Conservation (phyloP, 306 rosid species). For the Rosa rugosa region DNA sequence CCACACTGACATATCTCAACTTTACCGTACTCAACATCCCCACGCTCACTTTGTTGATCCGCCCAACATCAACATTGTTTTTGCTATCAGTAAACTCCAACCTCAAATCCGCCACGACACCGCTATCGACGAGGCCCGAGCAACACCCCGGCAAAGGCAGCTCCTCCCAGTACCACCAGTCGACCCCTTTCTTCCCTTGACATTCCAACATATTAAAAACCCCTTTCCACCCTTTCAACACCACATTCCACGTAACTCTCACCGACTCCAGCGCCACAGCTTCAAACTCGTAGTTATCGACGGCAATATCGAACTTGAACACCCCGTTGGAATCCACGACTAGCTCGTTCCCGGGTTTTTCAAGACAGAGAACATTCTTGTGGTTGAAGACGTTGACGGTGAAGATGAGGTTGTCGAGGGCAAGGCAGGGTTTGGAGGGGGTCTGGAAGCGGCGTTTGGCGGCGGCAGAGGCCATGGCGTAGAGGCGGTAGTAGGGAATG, state of each 20-base stretch:
- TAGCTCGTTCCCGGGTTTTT: constrained; percentile 14
- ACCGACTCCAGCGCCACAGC: constrained; percentile 23
- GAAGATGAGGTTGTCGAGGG: constrained; percentile 46
- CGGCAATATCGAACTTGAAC: constrained; percentile 41
- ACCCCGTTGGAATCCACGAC: constrained; percentile 23
- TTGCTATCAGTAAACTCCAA: constrained; percentile 23
- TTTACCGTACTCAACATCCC: constrained; percentile 54
- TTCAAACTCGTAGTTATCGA: not conserved
- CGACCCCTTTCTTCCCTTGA: constrained; percentile 38
- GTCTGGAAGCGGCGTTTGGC: constrained; percentile 28
- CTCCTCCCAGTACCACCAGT: constrained; percentile 63
- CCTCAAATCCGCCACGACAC: constrained; percentile 58
- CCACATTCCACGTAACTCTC: constrained; percentile 60
- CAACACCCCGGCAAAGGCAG: constrained; percentile 55
- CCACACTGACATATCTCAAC: constrained; percentile 64
- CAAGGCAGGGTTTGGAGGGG: constrained; percentile 36
- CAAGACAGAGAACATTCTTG: not conserved
- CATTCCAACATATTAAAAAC: constrained; percentile 58
- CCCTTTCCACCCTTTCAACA: constrained; percentile 61
- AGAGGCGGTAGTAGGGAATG: constrained; percentile 45
- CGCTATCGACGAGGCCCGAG: constrained; percentile 37
- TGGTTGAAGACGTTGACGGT: constrained; percentile 27
- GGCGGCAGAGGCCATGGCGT: constrained; percentile 33
- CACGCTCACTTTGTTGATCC: constrained; percentile 30
- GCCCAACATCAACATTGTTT: constrained; percentile 24